Percentiles rank a stretch among this genome's conserved stretches.
These are phyloP conservation scores for Rhodotorula mucilaginosa DNA, from an alignment of 1,284 basidiomycete species.

Conservation along the genomic window DNA sequence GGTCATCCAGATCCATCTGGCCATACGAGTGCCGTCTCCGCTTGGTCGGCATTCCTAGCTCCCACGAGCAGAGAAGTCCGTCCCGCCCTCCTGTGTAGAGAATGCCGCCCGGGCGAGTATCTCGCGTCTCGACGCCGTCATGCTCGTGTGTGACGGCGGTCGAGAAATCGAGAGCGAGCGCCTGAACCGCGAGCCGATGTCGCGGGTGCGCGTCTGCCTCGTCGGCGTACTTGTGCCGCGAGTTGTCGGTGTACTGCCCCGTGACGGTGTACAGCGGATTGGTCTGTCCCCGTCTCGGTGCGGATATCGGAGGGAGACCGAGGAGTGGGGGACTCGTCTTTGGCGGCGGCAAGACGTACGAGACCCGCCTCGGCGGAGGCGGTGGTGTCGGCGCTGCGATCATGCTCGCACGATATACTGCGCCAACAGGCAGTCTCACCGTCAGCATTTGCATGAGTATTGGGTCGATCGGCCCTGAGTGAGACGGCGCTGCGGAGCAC, in stretches of 20 bases:
- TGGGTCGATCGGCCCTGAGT: not conserved
- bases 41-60: constrained; percentile 66
- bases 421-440: not conserved
- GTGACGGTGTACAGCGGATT: constrained; percentile 31
- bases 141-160: constrained; percentile 59
- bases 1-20: not conserved
- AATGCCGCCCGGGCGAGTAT: constrained; percentile 72
- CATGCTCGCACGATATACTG: constrained; percentile 12
- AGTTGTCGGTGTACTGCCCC: constrained; percentile 27
- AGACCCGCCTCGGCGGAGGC: constrained; percentile 59
- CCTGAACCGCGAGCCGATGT: constrained; percentile 81
- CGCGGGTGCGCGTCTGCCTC: constrained; percentile 58
- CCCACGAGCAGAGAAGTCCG: constrained; percentile 88
- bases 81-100: constrained; percentile 91
- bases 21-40: constrained; percentile 50
- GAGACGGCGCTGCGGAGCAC: not conserved
- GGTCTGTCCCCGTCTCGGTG: constrained; percentile 45
- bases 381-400: constrained; percentile 23
- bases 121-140: constrained; percentile 50
- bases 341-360: constrained; percentile 79
- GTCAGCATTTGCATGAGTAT: not conserved
- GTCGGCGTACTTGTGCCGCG: constrained; percentile 20
- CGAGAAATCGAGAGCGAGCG: constrained; percentile 78
- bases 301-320: constrained; percentile 65
- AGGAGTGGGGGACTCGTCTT: constrained; percentile 62